Base-by-base conservation (phyloP, 257 asterid genomes). In the Solanum arcanum region DNA sequence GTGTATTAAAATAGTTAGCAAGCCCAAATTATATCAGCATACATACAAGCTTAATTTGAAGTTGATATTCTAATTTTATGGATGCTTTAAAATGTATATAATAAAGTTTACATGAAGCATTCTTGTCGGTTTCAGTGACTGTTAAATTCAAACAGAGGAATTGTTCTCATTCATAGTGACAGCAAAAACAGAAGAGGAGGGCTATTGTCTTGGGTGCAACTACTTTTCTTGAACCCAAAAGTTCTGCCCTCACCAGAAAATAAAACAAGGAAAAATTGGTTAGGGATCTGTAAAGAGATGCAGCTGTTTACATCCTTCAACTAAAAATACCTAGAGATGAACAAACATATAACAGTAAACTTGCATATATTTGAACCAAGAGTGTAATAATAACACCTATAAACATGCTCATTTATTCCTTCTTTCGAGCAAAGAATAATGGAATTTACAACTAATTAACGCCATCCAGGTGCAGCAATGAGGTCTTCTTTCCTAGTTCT, bases 361-460 rank as follows among this genome's bases (percentile, higher is more conserved):
- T 80, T 80, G 66, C 85, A 80, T 80, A 27, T 80, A 77, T 77
- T 25, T 80, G 80, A 69, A 39, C 87, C 9, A 52, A 35, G 37
- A 78, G 64, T 46, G 84, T 46, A 72, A 73, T 20, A 3, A 42
- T 37, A 41, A 90, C 73, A 90, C 73, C 62, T 88, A 82, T 35
- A 49, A 27, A 83, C 80, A 85, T 72, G 84, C 87, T 83, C 84
- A 87, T 87, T 88, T 81, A 42, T 80, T 80, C 85, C 29, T 80
- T 60, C 31, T 56, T 86, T 69, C 64, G 85, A 85, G 86, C 66
- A 88, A 89, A 87, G 86, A 87, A 86, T 60, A 84, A 77, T 77
- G 66, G 76, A 82, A 90, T 92, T 86, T 90, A 89, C 93, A 89
- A 37, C 73, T 27, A 78, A 86, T 86, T 85, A 86, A 83, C 88